Evolutionary conservation across 768 basidiomycete genomes (phyloP), one percentile per base, ranked within the genome.

Genomic region (Trametes maxima): DNA sequence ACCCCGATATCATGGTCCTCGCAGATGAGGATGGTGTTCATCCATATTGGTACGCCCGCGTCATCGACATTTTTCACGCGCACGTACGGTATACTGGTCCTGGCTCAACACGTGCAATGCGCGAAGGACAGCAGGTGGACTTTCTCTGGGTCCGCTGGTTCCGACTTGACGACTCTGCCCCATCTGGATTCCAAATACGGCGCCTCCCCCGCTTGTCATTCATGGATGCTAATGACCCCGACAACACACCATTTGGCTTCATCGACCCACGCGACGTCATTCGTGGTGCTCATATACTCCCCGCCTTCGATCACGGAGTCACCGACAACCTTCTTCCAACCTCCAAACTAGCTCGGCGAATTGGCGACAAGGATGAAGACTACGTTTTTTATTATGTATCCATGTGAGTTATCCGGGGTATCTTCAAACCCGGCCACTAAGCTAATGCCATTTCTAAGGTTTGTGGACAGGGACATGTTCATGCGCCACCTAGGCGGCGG

Each of bases 141-240:
- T 67, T 80, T 22, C 62, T 80, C 1, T 79, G 76, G 75, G 73
- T 81, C 3, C 71, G 72, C 0, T 80, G 78, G 79, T 66, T 77
- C 33, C 74, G 70, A 1, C 49, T 42, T 0, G 72, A 74, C 25
- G 64, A 65, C 4, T 59, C 58, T 2, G 76, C 60, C 66, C 36
- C 52, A 22, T 11, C 66, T 46, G 66, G 79, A 0, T 74, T 73
- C 55, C 61, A 66, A 1, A 40, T 57, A 0, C 60, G 69, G 13
- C 67, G 69, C 0, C 69, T 82, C 0, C 78, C 75, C 17, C 67
- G 72, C 4, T 42, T 85, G 17, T 74, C 73, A 0, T 84, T 81
- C 63, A 61, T 82, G 0, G 57, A 70, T 2, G 49, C 63, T 5
- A 52, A 68, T 0, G 71, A 73, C 21, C 40, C 52, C 0, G 64